A percentile compares a stretch with the other conserved stretches of the same genome.
phyloP scores from a whole-genome alignment of 352 stramenopile genomes.

The Phytophthora sansomeana region DNA sequence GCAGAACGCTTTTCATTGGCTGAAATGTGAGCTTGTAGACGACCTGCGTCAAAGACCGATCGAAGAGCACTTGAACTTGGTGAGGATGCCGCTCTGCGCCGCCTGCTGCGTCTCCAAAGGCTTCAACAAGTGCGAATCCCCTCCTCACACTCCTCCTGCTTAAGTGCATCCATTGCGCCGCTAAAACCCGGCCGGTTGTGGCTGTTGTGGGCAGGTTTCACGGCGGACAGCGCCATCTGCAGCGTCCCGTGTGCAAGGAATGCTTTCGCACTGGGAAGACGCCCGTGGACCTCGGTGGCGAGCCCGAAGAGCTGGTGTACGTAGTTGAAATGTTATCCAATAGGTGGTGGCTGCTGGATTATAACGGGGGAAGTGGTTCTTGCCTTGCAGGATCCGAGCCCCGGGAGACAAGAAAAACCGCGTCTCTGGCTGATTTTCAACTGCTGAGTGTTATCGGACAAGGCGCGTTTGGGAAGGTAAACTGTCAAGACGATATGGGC shows the following conservation, averaged over 20 bases:
- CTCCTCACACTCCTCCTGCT: background rate
- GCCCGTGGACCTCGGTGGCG: constrained; percentile 40
- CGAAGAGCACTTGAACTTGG: constrained; percentile 23
- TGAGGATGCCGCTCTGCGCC: constrained; percentile 74
- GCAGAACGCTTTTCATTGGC: constrained; percentile 16
- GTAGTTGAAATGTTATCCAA: background rate
- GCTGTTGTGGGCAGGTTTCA: constrained; percentile 59
- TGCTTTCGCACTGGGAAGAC: constrained; percentile 65
- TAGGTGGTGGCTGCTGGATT: background rate
- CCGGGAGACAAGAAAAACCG: constrained; percentile 47
- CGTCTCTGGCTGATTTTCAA: constrained; percentile 95
- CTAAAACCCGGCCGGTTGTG: constrained; percentile 30
- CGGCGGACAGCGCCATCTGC: constrained; percentile 54
- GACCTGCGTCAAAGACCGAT: constrained; percentile 6
- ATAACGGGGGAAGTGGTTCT: background rate
- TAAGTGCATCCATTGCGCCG: background rate
- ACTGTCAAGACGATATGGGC: background rate
- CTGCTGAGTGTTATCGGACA: constrained; percentile 96
- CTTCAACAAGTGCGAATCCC: constrained; percentile 71
- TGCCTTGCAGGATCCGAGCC: constrained; percentile 29
- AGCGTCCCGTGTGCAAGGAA: constrained; percentile 76
- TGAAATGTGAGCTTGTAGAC: constrained; percentile 31
- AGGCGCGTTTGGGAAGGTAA: constrained; percentile 78
- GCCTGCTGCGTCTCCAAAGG: constrained; percentile 77
- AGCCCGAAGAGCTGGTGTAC: constrained; percentile 41